Base-by-base conservation (phyloP, 169 alveolate species). In the Besnoitia besnoiti region DNA sequence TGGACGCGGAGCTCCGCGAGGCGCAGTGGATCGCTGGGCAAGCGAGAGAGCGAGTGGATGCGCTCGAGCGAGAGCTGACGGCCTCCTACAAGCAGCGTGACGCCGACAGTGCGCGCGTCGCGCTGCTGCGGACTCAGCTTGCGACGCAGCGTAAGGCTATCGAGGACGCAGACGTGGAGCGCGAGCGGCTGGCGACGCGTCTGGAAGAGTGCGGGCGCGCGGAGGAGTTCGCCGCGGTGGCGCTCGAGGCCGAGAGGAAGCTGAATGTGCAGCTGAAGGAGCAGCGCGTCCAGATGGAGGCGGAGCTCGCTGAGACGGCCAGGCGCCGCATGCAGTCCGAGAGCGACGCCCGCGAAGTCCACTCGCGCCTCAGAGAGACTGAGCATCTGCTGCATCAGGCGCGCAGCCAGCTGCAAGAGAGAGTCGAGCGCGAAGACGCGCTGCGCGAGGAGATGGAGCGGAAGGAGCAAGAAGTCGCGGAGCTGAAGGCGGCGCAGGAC, bases 241-340 rank as follows among this genome's bases (percentile, higher is more conserved):
- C 82, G 8, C 82, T 73, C n/a, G 46, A n/a, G 24, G 46, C 82
- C 5, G 82, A 73, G 82, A 7, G 82, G 46, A n/a, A 73, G 21
- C 82, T 73, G 39, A 73, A n/a, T 42, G n/a, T 0, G 24, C 82
- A n/a, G 44, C 82, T 73, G n/a, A 73, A 37, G 46, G 82, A 73
- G 24, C 82, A 37, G 47, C n/a, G 82, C 82, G 39, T 35, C 16
- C 47, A 73, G 39, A n/a, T 73, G 82, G 82, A 73, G 82, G n/a
- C 3, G 44, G 82, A 73, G 24, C 39, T 73, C 24, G 82, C 44
- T 16, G 82, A 73, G 46, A n/a, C 46, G 12, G 47, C 44, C 39
- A 19, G 82, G 46, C 5, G 46, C 27, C 40, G 82, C 16, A 19
- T n/a, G 82, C 82, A 19, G 46, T 10, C 82, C 3, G 82, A 73